Evolutionary conservation across 73 alveolate species (phyloP), one percentile per base, ranked within the genome.

Genomic region (Durusdinium trenchii): DNA sequence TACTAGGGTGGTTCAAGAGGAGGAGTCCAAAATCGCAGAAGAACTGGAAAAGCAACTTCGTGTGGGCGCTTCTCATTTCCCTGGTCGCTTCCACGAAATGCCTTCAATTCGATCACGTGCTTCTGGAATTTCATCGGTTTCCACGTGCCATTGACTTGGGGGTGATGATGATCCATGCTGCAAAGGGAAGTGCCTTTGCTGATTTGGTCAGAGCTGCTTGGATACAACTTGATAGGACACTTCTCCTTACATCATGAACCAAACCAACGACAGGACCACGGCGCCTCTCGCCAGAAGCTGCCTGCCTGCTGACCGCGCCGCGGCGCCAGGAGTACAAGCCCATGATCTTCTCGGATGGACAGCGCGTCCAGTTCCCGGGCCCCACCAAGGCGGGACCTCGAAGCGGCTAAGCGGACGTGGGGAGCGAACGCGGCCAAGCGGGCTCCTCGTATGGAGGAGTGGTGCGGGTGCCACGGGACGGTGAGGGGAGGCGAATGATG

Each of bases 331-430:
- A 87, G 85, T 87, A 87, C 85, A 87, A 87, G 32, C 96, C 96
- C 9, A 87, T 87, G 96, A 67, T 87, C 96, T 87, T 87, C 69
- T 32, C 96, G 47, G 35, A 87, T 47, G 96, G 96, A 42, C 84
- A 87, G 96, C 96, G 96, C 38, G 85, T 87, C 86, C 86, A 67
- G 50, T 87, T 87, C 51, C 96, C 96, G 14, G 96, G 85, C 51
- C 96, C 96, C 36, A 87, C 96, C 16, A 87, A 87, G 96, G 96
- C 67, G 67, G 16, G 78, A 6, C 50, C n/a, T 35, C 16, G n/a
- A n/a, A n/a, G n/a, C 30, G 7, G 16, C 78, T 64, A 5, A 5
- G 16, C 6, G 7, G 16, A 12, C 7, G 43, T 6, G 43, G 78
- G 78, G 78, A 40, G 78, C 43, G 78, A 5, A 64, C 10, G 6